phyloP scores from a whole-genome alignment of 345 rosid species.

The Firmiana major region DNA sequence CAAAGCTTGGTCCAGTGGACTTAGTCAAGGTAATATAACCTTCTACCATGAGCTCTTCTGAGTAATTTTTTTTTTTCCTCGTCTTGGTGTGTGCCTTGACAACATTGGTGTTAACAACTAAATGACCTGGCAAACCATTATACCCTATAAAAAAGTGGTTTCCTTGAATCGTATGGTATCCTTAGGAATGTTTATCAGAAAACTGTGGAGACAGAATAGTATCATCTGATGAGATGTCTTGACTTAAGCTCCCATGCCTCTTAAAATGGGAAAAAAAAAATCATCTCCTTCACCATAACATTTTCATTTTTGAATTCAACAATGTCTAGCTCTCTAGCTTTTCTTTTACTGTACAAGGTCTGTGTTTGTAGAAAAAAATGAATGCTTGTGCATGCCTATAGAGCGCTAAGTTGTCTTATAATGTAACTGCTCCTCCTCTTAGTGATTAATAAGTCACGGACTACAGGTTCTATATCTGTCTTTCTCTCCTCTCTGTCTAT shows the following conservation, averaged over 20 bases:
- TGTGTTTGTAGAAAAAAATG: neutral
- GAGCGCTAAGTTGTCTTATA: neutral
- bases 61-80: neutral
- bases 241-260: neutral
- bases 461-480: neutral
- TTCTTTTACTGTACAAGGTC: neutral
- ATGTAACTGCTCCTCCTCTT: neutral
- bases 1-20: constrained; percentile 77
- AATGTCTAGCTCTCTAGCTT: neutral
- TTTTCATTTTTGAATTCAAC: neutral
- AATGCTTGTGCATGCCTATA: neutral
- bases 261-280: neutral
- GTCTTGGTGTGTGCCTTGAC: too few species aligned
- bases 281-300: neutral
- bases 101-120: neutral
- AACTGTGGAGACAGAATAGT: neutral
- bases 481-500: neutral
- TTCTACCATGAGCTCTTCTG: neutral
- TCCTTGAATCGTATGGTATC: neutral
- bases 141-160: neutral
- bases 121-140: neutral
- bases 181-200: neutral
- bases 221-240: neutral
- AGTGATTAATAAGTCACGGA: neutral
- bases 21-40: constrained; percentile 61